phyloP scores from a whole-genome alignment of 192 early-diverging fungal genomes.

The Coemansia sp. region DNA sequence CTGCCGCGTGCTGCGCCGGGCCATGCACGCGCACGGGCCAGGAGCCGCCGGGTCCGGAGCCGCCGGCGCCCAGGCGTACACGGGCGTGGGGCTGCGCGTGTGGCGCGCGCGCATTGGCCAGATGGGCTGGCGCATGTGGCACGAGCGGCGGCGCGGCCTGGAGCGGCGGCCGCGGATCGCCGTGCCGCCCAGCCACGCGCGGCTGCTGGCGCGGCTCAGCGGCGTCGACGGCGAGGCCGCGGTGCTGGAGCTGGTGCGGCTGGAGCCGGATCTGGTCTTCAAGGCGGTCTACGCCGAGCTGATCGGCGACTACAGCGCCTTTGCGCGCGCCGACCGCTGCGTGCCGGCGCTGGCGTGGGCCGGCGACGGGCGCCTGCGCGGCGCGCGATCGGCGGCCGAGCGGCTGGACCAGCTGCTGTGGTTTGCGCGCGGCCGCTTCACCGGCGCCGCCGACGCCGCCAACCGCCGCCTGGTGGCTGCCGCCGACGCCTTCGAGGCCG shows the following conservation, averaged over 20 bases:
- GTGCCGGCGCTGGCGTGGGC: neutral
- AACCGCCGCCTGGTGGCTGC: constrained; percentile 25
- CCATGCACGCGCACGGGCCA: constrained; percentile 21
- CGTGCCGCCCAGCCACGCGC: constrained; percentile 24
- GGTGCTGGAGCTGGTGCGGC: constrained; percentile 16
- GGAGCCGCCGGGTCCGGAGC: neutral
- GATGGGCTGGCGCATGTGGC: constrained; percentile 39
- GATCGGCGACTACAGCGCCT: constrained; percentile 17
- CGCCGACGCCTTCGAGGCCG: constrained; percentile 24
- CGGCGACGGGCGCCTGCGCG: neutral
- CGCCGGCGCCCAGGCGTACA: constrained; percentile 26
- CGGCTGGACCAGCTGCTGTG: constrained; percentile 49
- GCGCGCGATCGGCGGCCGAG: constrained; percentile 13
- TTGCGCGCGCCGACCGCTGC: constrained; percentile 3
- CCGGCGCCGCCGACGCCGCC: constrained; percentile 5
- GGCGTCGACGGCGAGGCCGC: constrained; percentile 24
- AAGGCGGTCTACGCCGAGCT: constrained; percentile 40
- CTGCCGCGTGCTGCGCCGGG: constrained; percentile 43
- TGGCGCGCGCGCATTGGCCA: constrained; percentile 35
- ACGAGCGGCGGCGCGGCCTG: constrained; percentile 20
- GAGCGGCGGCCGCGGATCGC: constrained; percentile 23
- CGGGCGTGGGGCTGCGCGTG: constrained; percentile 17
- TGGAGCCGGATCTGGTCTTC: constrained; percentile 41
- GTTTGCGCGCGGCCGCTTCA: constrained; percentile 32
- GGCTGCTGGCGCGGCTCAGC: constrained; percentile 20